Conservation (phyloP, 805 yeast species). For the Saturnispora zaruensis region DNA sequence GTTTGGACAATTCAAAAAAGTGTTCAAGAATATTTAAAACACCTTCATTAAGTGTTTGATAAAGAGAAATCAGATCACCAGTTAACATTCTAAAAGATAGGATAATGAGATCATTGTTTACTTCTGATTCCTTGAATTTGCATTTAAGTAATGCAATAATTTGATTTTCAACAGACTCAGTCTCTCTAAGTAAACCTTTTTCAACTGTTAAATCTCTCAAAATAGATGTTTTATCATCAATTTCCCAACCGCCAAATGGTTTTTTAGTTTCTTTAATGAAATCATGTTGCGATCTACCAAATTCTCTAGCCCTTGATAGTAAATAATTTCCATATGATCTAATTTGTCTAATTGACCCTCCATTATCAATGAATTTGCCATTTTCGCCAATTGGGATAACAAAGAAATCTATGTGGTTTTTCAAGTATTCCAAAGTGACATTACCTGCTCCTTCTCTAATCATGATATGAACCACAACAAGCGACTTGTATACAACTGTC, state of each 20-base stretch:
- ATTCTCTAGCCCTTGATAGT: conserved; percentile 60
- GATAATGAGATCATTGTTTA: conserved; percentile 74
- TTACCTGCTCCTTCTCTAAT: conserved; percentile 83
- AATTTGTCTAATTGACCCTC: conserved; percentile 47
- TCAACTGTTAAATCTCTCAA: conserved; percentile 59
- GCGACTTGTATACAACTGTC: conserved; percentile 82
- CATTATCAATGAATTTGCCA: conserved; percentile 27
- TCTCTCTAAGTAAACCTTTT: conserved; percentile 74
- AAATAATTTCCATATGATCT: conserved; percentile 67
- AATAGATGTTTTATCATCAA: conserved; percentile 45
- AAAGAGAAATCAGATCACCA: conserved; percentile 78
- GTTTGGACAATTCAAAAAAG: conserved; percentile 83
- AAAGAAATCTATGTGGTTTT: conserved; percentile 54
- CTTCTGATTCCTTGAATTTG: conserved; percentile 68
- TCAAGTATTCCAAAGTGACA: conserved; percentile 59
- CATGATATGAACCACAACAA: conserved; percentile 82
- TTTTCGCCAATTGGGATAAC: conserved; percentile 31
- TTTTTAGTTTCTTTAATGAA: conserved; percentile 61
- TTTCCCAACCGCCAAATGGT: conserved; percentile 25
- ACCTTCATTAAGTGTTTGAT: conserved; percentile 90
- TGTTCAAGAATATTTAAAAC: conserved; percentile 90
- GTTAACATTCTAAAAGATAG: conserved; percentile 83
- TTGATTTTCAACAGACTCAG: conserved; percentile 77
- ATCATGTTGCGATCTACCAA: conserved; percentile 54
- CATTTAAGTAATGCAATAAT: conserved; percentile 68